These are phyloP conservation scores for Ceratorhiza oryzae-sativae DNA, from an alignment of 1,284 basidiomycete genomes.

Conservation along the genomic window DNA sequence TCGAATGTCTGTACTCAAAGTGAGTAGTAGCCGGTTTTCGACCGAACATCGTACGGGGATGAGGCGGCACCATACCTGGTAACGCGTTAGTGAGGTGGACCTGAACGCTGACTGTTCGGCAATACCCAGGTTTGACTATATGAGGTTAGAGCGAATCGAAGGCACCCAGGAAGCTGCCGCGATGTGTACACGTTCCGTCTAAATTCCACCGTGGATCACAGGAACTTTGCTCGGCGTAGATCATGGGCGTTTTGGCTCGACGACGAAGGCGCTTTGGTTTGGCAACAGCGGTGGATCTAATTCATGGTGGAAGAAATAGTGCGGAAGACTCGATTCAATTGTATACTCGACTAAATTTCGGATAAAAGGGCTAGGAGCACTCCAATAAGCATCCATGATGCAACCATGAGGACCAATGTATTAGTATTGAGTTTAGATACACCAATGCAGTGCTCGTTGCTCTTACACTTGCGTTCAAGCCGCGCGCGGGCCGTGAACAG, in stretches of 20 bases:
- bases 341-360: not conserved
- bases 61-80: too few species aligned
- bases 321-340: not conserved
- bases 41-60: too few species aligned
- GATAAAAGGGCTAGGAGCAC: not conserved
- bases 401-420: too few species aligned
- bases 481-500: not conserved
- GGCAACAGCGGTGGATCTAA: too few species aligned
- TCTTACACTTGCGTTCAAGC: too few species aligned
- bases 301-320: not conserved
- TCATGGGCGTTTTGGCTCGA: not conserved
- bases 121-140: constrained; percentile 62
- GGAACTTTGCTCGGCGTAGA: too few species aligned
- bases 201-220: not conserved
- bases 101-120: not conserved
- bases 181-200: constrained; percentile 45
- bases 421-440: too few species aligned
- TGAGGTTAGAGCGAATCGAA: constrained; percentile 83
- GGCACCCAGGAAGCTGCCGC: constrained; percentile 54
- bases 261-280: too few species aligned
- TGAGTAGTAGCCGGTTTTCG: constrained; percentile 55
- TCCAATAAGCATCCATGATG: too few species aligned
- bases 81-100: too few species aligned
- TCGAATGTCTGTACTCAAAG: constrained; percentile 79
- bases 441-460: too few species aligned